phyloP scores from a whole-genome alignment of 768 basidiomycete species.

The Hygrocybe punicea region DNA sequence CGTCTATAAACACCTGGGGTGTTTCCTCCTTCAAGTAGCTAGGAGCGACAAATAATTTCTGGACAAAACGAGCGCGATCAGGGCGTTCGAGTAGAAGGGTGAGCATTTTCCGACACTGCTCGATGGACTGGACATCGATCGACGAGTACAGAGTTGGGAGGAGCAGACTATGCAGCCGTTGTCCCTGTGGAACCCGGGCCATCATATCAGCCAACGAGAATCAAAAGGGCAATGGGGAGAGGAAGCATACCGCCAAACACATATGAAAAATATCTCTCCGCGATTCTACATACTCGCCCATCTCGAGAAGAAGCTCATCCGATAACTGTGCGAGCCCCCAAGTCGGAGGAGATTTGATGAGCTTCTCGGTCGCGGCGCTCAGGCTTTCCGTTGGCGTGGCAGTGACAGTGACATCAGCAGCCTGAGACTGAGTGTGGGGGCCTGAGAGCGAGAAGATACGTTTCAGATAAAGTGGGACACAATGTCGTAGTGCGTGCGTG shows the following conservation, averaged over 20 bases:
- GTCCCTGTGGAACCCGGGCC: not conserved
- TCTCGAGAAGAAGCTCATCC: not conserved
- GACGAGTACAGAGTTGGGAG: constrained; percentile 37
- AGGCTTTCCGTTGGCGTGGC: no score
- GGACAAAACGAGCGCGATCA: constrained; percentile 39
- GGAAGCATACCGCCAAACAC: not conserved
- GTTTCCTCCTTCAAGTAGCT: constrained; percentile 51
- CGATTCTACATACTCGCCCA: not conserved
- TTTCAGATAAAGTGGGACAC: no score
- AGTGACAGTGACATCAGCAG: no score
- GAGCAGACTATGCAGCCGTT: not conserved
- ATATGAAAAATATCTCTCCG: constrained; percentile 7
- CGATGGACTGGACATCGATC: constrained; percentile 44
- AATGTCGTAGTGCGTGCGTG: no score
- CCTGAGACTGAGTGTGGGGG: no score
- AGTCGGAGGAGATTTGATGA: not conserved
- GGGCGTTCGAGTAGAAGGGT: constrained; percentile 34
- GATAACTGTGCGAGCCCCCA: not conserved
- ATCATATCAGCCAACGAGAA: not conserved
- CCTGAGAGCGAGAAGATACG: no score
- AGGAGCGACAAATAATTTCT: constrained; percentile 45
- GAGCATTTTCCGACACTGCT: constrained; percentile 37
- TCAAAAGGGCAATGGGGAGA: no score
- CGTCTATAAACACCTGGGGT: constrained; percentile 39
- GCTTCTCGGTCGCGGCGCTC: no score